Base-by-base conservation (phyloP, 768 basidiomycete species). In the Lactarius quietus region DNA sequence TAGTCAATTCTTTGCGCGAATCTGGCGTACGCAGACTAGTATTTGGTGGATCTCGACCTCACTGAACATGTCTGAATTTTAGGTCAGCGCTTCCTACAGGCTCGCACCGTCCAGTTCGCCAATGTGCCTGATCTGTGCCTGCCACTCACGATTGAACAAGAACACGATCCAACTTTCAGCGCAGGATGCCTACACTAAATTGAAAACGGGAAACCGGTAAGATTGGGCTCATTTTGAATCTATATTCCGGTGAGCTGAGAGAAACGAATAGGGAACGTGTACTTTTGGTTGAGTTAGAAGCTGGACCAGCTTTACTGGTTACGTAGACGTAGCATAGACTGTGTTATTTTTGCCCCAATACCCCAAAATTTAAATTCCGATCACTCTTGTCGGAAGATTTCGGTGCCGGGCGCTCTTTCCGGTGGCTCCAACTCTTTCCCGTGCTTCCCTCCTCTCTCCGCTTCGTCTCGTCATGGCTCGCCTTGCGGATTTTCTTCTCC, bases 401-500 rank as follows among this genome's bases (percentile, higher is more conserved):
- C 23, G 4, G n/a, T 54, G 18, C 29, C 28, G 20, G 33, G 53
- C 54, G 28, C 53, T 23, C 20, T 54, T 65, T 26, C 26, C 33
- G 8, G 68, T 69, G 65, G 65, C 65, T 48, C 10, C 31, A 23
- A 12, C n/a, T 35, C 57, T 61, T 41, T 60, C 63, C 65, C 31
- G 48, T 52, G 53, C 62, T 45, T 59, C 61, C 69, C 61, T 70
- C 65, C 65, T 28, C 39, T 48, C 38, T 33, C 26, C 56, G 52
- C 31, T 36, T 66, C 43, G 59, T 59, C 58, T 69, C 69, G 57
- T 76, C 79, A 90, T 91, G 90, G 80, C 84, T 74, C 81, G 84
- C 66, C 83, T 93, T 76, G 88, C 91, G 70, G 88, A 90, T 75
- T 78, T 89, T 70, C 80, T 93, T 70, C 78, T 88, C 73, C 76